Evolutionary conservation across 768 basidiomycete species (phyloP), one percentile per base, ranked within the genome.

Genomic region (Candolleomyces efflorescens): DNA sequence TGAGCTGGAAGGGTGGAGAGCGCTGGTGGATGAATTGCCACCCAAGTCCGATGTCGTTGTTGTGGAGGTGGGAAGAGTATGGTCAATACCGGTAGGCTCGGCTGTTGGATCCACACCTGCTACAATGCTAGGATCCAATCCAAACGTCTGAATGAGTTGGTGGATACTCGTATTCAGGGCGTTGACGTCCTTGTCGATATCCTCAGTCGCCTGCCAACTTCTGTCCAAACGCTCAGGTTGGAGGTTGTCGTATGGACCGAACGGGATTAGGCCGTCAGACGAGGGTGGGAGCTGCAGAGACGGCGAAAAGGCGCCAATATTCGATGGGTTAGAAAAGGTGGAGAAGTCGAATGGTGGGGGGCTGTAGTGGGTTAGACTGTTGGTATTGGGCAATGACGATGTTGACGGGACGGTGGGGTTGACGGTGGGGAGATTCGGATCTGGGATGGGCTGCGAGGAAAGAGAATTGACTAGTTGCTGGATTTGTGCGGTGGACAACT

Each of bases 131-230:
- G 85, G 75, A 65, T 91, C 87, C 49, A 89, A 68, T 6, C 88
- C 89, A 47, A 92, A 78, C 49, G 80, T 80, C 60, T 87, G 78
- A 27, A 93, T 88, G 59, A 94, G 75, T 5, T 82, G 81, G 58
- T 90, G 81, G 44, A 95, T 84, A 59, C 82, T 85, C 12, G 72
- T 74, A 60, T 88, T 83, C 54, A 93, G 71, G 38, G 82, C 81
- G 60, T 86, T 84, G 24, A 94, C 89, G 56, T 90, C 88, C 47
- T 80, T 78, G 58, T 86, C 84, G 46, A 94, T 85, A 60, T 87
- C 87, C 24, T 77, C 67, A 0, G 89, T 76, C 36, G 75, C 78
- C 48, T 76, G 80, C 76, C 89, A 91, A 0, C 79, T 72, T 62
- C 79, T 77, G 50, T 85, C 77, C 52, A 87, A 68, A 32, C 57